phyloP scores from a whole-genome alignment of 768 basidiomycete species.

The Trametes sanguinea region DNA sequence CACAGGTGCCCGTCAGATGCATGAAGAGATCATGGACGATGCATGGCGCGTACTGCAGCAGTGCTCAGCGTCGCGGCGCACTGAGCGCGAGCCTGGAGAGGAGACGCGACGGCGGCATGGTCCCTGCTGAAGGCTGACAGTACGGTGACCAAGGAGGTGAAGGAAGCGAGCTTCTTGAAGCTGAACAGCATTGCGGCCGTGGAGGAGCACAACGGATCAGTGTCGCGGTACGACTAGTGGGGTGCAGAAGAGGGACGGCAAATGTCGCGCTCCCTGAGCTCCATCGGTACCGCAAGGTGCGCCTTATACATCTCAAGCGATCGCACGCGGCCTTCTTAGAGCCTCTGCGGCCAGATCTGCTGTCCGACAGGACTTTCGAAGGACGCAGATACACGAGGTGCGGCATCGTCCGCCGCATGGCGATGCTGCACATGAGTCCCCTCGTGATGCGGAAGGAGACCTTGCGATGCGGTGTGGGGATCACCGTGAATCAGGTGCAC shows the following conservation, averaged over 20 bases:
- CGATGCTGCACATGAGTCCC: not conserved
- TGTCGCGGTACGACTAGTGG: not conserved
- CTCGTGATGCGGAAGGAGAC: not conserved
- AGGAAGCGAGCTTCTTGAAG: slow-evolving; percentile 6
- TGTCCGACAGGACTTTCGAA: not conserved
- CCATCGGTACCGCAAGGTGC: not conserved
- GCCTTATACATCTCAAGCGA: not conserved
- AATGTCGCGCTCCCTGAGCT: not conserved
- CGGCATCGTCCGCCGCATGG: slow-evolving; percentile 1
- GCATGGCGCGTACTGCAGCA: not conserved
- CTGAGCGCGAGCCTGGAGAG: slow-evolving; percentile 3
- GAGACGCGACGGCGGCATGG: not conserved
- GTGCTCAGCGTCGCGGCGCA: slow-evolving; percentile 9
- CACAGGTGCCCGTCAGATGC: not conserved
- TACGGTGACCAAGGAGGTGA: slow-evolving; percentile 1
- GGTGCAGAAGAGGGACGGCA: not conserved
- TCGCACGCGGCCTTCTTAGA: not conserved
- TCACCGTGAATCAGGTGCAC: not conserved
- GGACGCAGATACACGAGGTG: not conserved
- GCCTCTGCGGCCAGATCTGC: not conserved
- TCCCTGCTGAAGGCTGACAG: not conserved
- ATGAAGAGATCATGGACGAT: not conserved
- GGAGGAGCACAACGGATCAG: not conserved
- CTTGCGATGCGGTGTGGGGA: not conserved
- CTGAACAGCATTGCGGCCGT: not conserved